Base-by-base conservation (phyloP, 169 alveolate genomes). In the Plasmodium relictum region DNA sequence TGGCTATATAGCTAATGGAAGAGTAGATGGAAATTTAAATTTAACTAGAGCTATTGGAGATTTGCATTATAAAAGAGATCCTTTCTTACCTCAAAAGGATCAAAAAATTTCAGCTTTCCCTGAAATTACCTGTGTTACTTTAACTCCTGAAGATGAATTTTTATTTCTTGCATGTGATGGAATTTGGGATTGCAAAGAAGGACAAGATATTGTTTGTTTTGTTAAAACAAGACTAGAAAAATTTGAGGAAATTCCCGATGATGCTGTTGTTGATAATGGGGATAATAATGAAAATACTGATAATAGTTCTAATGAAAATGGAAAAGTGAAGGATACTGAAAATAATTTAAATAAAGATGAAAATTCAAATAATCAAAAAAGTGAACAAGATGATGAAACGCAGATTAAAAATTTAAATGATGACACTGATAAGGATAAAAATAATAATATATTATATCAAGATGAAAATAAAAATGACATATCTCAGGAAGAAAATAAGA, bases 161-260 rank as follows among this genome's bases (percentile, higher is more conserved):
- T 92, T 98, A 56, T 94, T 99, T 41, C 96, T 99, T 74, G 99
- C 99, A n/a, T 99, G 99, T 95, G 99, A 98, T 94, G 99, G 99
- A 9, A 97, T 99, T 18, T 99, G 99, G 99, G 99, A 99, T 92
- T 98, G 99, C 74, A 92, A 98, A 44, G 95, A 95, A 59, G 96
- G 96, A 72, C 98, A 98, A 90, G 96, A 98, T 56, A 98, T 97
- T 42, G 98, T 98, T 42, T 97, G 96, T 56, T 95, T 94, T 86
- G 96, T 98, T 6, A 72, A 94, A 42, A 56, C 87, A 78, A 52
- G 93, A 44, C 74, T 93, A 71, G 58, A 45, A 41, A 54, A 50
- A 24, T 73, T 88, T 48, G 68, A 73, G 18, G 73, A 92, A 69
- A 63, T 41, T 16, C 1, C 74, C 26, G 65, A 31, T 54, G 74